A percentile compares a stretch with the other conserved stretches of the same genome.
Evolutionary conservation across 441 rosid genomes (phyloP).

Genomic region (Pelargonium citronellum): DNA sequence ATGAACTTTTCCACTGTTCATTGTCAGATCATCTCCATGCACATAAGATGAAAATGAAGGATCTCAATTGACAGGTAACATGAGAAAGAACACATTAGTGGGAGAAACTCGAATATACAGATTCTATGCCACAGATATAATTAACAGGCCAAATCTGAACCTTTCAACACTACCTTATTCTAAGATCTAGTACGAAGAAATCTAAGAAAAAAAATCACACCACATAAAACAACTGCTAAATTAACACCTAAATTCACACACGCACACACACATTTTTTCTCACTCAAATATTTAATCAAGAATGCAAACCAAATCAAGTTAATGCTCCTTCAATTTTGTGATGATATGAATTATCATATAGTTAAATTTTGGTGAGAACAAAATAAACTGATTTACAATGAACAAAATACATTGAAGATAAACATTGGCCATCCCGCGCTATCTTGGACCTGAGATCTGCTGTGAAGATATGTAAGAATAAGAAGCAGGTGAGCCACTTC

Average conservation of each 20-base stretch:
- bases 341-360: background rate
- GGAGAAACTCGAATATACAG: background rate
- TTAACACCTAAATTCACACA: background rate
- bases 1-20: background rate
- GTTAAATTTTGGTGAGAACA: background rate
- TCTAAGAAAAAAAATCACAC: background rate
- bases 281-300: background rate
- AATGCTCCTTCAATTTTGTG: background rate
- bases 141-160: background rate
- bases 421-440: slow-evolving; percentile 15
- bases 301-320: background rate
- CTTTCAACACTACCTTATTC: background rate
- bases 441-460: slow-evolving; percentile 82
- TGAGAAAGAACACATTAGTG: background rate
- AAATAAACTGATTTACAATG: background rate
- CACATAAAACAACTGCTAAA: background rate
- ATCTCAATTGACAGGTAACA: background rate
- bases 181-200: background rate
- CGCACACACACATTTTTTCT: background rate
- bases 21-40: background rate
- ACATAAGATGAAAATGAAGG: background rate
- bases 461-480: slow-evolving; percentile 63
- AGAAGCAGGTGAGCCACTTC: slow-evolving; percentile 28
- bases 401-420: slow-evolving; percentile 17
- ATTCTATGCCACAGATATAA: background rate